These are phyloP conservation scores for Lactarius pseudohatsudake DNA, from an alignment of 768 basidiomycete genomes.

Conservation along the genomic window DNA sequence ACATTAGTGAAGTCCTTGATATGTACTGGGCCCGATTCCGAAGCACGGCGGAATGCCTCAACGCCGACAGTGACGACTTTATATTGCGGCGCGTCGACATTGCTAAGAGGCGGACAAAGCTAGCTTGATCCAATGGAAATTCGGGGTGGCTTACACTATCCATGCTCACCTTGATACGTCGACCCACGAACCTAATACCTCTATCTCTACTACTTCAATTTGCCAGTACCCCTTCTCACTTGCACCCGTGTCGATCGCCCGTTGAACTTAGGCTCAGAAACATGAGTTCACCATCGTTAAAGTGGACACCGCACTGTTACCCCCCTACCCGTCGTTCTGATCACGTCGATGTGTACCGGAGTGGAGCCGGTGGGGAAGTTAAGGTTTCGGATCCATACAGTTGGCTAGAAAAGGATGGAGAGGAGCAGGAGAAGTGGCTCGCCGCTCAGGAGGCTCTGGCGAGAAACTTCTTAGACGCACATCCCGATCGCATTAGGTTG, in stretches of 20 bases:
- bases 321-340: constrained; percentile 65
- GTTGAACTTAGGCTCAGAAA: constrained; percentile 3
- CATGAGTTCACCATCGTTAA: constrained; percentile 36
- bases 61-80: constrained; percentile 67
- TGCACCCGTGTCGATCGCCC: not conserved
- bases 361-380: constrained; percentile 59
- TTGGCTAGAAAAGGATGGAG: constrained; percentile 66
- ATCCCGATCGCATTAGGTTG: constrained; percentile 55
- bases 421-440: constrained; percentile 67
- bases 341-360: constrained; percentile 68
- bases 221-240: not conserved
- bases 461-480: constrained; percentile 59
- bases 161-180: not conserved
- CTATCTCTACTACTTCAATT: not conserved
- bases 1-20: constrained; percentile 48
- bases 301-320: constrained; percentile 58
- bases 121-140: constrained; percentile 42
- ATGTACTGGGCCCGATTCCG: constrained; percentile 18
- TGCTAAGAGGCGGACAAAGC: too few relatives aligned
- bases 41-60: constrained; percentile 37
- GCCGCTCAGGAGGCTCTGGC: constrained; percentile 60
- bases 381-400: constrained; percentile 68
- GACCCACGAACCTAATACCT: not conserved
- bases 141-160: not conserved
- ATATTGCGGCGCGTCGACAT: constrained; percentile 62